Evolutionary conservation across 116 monocot genomes (phyloP).

Genomic region (Dioscorea cayenensis): DNA sequence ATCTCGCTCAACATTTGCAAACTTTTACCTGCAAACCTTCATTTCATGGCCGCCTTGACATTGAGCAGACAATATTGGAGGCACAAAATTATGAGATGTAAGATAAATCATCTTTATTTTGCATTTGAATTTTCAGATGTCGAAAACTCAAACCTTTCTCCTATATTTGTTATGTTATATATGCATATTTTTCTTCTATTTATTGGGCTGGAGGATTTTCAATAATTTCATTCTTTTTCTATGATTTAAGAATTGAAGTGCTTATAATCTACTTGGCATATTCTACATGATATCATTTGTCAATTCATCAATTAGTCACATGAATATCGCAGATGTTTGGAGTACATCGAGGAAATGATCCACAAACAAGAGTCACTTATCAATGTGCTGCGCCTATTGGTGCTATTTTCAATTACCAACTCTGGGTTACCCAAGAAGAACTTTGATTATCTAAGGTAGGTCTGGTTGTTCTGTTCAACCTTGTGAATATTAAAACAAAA

Average conservation of each 20-base stretch:
- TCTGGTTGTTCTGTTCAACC: neutral
- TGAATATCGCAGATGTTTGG: conserved; percentile 72
- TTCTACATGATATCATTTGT: neutral
- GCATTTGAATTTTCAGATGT: neutral
- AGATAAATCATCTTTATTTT: conserved; percentile 17
- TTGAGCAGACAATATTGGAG: conserved; percentile 97
- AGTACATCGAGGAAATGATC: conserved; percentile 99
- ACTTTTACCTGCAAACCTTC: conserved; percentile 95
- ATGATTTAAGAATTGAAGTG: neutral
- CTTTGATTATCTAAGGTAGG: conserved; percentile 90
- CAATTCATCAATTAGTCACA: neutral
- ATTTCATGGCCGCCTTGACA: conserved; percentile 90
- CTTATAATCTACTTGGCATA: neutral
- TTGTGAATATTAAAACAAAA: neutral
- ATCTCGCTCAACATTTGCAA: conserved; percentile 95
- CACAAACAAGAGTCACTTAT: conserved; percentile 93
- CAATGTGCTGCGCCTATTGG: conserved; percentile 70
- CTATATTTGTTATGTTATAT: too few species aligned
- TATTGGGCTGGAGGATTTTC: too few species aligned
- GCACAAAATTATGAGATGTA: conserved; percentile 82
- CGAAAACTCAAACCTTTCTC: neutral
- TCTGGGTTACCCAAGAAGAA: conserved; percentile 87
- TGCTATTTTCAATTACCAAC: conserved; percentile 89
- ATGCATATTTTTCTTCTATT: too few species aligned
- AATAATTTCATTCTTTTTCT: neutral